phyloP scores from a whole-genome alignment of 345 rosid species.

The Camelina laxa region DNA sequence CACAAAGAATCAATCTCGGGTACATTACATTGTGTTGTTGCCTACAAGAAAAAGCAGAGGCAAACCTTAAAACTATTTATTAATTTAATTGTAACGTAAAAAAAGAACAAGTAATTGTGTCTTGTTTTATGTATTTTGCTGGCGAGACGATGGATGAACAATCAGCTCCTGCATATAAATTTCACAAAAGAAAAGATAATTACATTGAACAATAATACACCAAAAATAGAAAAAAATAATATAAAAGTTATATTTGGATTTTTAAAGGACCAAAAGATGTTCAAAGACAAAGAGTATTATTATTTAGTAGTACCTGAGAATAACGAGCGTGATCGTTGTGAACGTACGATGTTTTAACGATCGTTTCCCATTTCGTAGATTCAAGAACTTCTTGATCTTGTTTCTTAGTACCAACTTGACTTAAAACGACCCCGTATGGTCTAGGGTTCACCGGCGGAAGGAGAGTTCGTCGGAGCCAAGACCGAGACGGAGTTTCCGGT shows the following conservation, averaged over 20 bases:
- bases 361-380: constrained; percentile 90
- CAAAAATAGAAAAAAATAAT: too few relatives aligned
- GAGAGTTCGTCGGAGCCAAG: constrained; percentile 82
- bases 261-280: background rate
- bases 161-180: constrained; percentile 32
- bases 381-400: constrained; percentile 48
- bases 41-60: constrained; percentile 37
- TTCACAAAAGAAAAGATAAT: constrained; percentile 3
- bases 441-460: constrained; percentile 56
- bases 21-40: constrained; percentile 20
- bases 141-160: constrained; percentile 34
- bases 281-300: background rate
- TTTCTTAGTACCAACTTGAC: constrained; percentile 44
- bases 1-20: constrained; percentile 1
- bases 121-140: constrained; percentile 32
- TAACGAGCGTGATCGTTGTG: constrained; percentile 83
- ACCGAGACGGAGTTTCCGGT: constrained; percentile 79
- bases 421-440: constrained; percentile 40
- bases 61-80: constrained; percentile 20
- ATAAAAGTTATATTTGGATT: background rate
- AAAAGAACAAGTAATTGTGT: background rate
- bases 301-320: constrained; percentile 67
- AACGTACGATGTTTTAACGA: constrained; percentile 78
- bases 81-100: background rate
- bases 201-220: background rate